Evolutionary conservation across 352 stramenopile genomes (phyloP), one percentile per base, ranked within the genome.

Genomic region (Globisporangium alternatum): DNA sequence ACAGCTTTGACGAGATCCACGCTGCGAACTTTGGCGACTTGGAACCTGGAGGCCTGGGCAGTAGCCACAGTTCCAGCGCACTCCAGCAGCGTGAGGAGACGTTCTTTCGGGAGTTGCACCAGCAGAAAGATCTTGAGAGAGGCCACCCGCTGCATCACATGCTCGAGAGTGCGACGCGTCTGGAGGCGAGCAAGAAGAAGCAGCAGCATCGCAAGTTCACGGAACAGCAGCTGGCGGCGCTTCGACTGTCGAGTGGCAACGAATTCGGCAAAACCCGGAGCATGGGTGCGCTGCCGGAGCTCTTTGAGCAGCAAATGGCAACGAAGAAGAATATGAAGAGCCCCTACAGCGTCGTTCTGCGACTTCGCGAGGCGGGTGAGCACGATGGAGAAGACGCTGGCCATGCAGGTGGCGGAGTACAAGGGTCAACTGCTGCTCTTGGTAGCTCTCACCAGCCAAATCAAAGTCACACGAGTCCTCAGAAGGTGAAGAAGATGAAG

Each of bases 91-190:
- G 81, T 54, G 81, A 93, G 41, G 81, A 92, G 54, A 65, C 58
- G 8, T 90, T 93, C 62, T 92, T 94, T 48, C 76, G 76, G 17
- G 85, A 91, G 41, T 64, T 92, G 1, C 81, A 89, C 37, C 72
- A 86, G 52, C 75, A 89, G 15, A 85, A 86, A 57, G 63, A 79
- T 15, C 63, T 81, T 0, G 52, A 66, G 3, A 75, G 80, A 28
- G 68, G 71, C 5, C 82, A 94, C 52, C 78, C 83, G 12, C 65
- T 94, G n/a, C 70, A 77, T 1, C 81, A 94, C 71, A 90, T 92
- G 69, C 63, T 94, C 30, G 85, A 89, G 37, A 87, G 79, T 35
- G 75, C 81, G 0, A 66, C 77, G 51, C 69, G 71, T 17, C 63
- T 92, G 0, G 68, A 70, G 2, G 66, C 76, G 53, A 75, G 70